Conservation (phyloP, 345 rosid species). For the Boechera retrofracta region DNA sequence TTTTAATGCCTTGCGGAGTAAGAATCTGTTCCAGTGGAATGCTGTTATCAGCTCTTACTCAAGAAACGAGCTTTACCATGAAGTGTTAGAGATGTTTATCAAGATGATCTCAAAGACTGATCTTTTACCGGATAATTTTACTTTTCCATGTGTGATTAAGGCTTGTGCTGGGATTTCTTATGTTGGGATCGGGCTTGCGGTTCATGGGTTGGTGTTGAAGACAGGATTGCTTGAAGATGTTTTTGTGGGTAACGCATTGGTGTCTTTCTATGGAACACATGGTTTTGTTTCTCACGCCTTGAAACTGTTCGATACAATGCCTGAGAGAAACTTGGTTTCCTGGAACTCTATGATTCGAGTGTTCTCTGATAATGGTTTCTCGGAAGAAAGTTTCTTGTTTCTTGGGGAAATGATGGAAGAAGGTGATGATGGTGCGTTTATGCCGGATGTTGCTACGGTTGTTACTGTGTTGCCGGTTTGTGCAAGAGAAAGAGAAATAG, state of each 20-base stretch:
- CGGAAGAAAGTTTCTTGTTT: constrained; percentile 48
- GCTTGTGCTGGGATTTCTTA: constrained; percentile 60
- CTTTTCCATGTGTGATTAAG: constrained; percentile 72
- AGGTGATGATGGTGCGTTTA: constrained; percentile 41
- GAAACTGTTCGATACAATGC: constrained; percentile 54
- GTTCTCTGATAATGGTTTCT: constrained; percentile 54
- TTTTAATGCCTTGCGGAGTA: constrained; percentile 52
- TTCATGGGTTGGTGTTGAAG: constrained; percentile 69
- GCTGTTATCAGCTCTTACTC: constrained; percentile 66
- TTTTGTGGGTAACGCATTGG: constrained; percentile 66
- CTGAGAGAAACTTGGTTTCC: constrained; percentile 61
- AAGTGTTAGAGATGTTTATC: constrained; percentile 55
- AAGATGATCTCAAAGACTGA: constrained; percentile 49
- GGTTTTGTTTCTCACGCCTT: constrained; percentile 52
- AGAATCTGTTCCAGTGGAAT: constrained; percentile 74
- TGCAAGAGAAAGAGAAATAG: constrained; percentile 49
- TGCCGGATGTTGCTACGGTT: constrained; percentile 61
- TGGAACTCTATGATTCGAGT: constrained; percentile 70
- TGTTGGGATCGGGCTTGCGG: constrained; percentile 49
- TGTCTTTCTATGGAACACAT: constrained; percentile 62
- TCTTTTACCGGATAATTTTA: constrained; percentile 65
- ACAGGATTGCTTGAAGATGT: constrained; percentile 54
- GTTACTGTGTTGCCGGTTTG: constrained; percentile 65
- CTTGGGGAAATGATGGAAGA: constrained; percentile 53
- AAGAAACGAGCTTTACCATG: constrained; percentile 57